Percentiles rank a stretch among this genome's conserved stretches.
These are phyloP conservation scores for Lactarius psammicola DNA, from an alignment of 768 basidiomycete genomes.

Conservation along the genomic window DNA sequence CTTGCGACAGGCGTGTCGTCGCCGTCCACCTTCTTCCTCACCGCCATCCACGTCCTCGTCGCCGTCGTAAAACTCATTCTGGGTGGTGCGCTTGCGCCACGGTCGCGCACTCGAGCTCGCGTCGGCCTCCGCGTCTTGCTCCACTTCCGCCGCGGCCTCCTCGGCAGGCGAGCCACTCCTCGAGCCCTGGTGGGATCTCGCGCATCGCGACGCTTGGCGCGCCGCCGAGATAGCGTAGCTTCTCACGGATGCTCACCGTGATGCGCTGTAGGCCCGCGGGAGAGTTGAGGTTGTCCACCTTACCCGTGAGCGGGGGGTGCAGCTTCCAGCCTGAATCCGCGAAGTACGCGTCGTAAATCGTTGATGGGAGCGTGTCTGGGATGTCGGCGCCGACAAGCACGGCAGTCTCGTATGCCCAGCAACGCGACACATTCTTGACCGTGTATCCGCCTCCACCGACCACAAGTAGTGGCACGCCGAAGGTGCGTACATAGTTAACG, in stretches of 20 bases:
- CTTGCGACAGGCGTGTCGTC: constrained; percentile 32
- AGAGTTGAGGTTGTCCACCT: constrained; percentile 92
- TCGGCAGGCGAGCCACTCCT: constrained; percentile 64
- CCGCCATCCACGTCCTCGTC: constrained; percentile 50
- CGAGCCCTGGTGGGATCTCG: constrained; percentile 91
- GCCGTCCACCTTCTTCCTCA: constrained; percentile 46
- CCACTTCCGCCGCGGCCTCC: constrained; percentile 65
- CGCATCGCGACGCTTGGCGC: constrained; percentile 97
- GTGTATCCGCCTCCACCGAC: constrained; percentile 97
- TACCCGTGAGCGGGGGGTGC: constrained; percentile 87
- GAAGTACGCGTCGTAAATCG: constrained; percentile 92
- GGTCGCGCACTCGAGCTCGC: constrained; percentile 55
- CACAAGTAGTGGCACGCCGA: constrained; percentile 86
- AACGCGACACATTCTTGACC: constrained; percentile 95
- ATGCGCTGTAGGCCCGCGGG: constrained; percentile 81
- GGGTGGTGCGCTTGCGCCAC: constrained; percentile 42
- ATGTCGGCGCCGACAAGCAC: constrained; percentile 82
- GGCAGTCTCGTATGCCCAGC: constrained; percentile 98
- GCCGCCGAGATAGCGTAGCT: constrained; percentile 88
- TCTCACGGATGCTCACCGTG: constrained; percentile 79
- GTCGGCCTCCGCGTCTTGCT: constrained; percentile 66
- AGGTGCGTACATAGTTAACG: constrained; percentile 93
- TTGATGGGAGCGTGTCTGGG: constrained; percentile 83
- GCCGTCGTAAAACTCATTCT: constrained; percentile 72
- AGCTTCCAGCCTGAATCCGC: constrained; percentile 88